These are phyloP conservation scores for Ustilago trichophora DNA, from an alignment of 1,284 basidiomycete species.

Conservation along the genomic window DNA sequence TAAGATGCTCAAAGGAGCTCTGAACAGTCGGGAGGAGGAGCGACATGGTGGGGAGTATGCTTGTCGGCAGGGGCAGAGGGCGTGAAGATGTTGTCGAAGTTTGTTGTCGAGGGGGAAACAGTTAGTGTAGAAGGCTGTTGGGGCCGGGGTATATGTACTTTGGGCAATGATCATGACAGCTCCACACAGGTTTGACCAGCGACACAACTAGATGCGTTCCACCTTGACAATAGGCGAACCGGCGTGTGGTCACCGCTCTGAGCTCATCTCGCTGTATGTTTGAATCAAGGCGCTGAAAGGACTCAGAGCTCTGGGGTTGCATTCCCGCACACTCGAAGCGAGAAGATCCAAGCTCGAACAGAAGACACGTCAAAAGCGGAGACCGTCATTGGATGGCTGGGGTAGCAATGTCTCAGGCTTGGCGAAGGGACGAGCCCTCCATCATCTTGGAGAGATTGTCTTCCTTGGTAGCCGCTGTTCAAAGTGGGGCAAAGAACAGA, in stretches of 20 bases:
- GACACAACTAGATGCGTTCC: too few species aligned
- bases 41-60: constrained; percentile 17
- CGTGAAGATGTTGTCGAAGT: too few species aligned
- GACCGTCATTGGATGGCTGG: neutral
- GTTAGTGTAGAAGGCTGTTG: too few species aligned
- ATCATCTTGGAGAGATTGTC: too few species aligned
- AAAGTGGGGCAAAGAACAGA: neutral
- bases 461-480: constrained; percentile 7
- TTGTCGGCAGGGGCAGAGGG: too few species aligned
- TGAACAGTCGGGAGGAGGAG: constrained; percentile 19
- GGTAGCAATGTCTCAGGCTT: neutral
- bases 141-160: neutral
- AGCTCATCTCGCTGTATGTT: too few species aligned
- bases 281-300: too few species aligned
- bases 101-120: neutral
- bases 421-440: neutral
- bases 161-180: too few species aligned
- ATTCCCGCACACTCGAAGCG: too few species aligned
- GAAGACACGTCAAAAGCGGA: neutral
- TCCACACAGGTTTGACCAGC: too few species aligned
- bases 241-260: constrained; percentile 1
- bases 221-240: neutral
- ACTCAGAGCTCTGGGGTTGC: too few species aligned
- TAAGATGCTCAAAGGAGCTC: constrained; percentile 34
- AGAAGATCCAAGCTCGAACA: constrained; percentile 1